A percentile compares a stretch with the other conserved stretches of the same genome.
phyloP scores from a whole-genome alignment of 2,329 filamentous ascomycete species.

The Pyrenophora graminea region DNA sequence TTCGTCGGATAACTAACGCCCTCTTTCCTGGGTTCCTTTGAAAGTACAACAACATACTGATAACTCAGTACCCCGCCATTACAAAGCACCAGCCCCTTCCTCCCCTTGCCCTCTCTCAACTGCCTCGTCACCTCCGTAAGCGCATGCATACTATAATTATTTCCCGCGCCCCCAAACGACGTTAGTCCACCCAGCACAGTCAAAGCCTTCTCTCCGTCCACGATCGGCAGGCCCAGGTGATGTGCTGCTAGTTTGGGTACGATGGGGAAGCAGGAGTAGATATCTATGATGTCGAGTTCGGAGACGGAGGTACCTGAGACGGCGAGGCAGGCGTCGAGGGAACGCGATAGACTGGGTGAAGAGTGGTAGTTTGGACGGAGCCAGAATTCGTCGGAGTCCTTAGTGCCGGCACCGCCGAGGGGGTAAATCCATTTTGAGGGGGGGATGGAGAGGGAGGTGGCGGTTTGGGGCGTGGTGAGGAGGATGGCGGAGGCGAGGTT shows the following conservation, averaged over 20 bases:
- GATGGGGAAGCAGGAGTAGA: conserved; percentile 73
- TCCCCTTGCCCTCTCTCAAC: conserved; percentile 53
- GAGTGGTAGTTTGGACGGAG: conserved; percentile 62
- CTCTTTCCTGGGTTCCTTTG: conserved; percentile 49
- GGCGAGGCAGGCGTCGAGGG: conserved; percentile 59
- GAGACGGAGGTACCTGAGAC: conserved; percentile 53
- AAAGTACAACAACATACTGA: conserved; percentile 65
- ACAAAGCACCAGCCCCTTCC: conserved; percentile 63
- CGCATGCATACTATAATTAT: conserved; percentile 72
- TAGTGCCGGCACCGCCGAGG: conserved; percentile 65
- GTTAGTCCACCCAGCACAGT: conserved; percentile 69
- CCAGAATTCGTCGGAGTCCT: conserved; percentile 66
- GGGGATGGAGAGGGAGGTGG: conserved; percentile 59
- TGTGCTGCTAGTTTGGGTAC: conserved; percentile 68
- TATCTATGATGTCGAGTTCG: conserved; percentile 65
- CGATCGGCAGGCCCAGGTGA: conserved; percentile 60
- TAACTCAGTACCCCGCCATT: conserved; percentile 70
- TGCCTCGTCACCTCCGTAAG: conserved; percentile 50
- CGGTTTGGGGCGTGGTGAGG: conserved; percentile 60
- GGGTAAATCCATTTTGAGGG: conserved; percentile 66
- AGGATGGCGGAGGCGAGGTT: conserved; percentile 66
- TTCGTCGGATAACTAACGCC: conserved; percentile 52
- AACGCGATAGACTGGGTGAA: conserved; percentile 62
- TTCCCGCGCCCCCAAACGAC: conserved; percentile 71
- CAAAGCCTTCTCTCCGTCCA: conserved; percentile 54